Percentiles rank a stretch among this genome's conserved stretches.
phyloP scores from a whole-genome alignment of 495 filamentous ascomycete genomes.

The Penicillium parvum region DNA sequence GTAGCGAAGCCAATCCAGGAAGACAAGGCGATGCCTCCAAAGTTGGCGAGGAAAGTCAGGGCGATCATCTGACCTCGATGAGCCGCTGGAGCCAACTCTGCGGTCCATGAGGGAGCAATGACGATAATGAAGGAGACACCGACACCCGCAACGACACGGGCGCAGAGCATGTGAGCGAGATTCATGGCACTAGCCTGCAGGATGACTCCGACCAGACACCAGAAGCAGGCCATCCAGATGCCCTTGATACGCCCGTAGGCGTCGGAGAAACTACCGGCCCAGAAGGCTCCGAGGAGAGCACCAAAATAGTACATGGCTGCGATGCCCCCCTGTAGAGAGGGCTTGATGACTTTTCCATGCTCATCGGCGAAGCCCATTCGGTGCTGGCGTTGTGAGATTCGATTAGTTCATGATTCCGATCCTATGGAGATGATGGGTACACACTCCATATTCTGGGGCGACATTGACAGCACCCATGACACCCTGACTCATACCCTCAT shows the following conservation, averaged over 20 bases:
- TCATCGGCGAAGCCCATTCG: constrained; percentile 34
- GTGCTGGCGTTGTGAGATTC: constrained; percentile 14
- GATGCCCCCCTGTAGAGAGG: constrained; percentile 52
- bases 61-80: constrained; percentile 8
- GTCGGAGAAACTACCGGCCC: constrained; percentile 47
- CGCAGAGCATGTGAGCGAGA: constrained; percentile 49
- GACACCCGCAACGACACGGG: constrained; percentile 47
- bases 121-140: constrained; percentile 52
- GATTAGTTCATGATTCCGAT: constrained; percentile 3
- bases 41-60: constrained; percentile 46
- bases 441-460: constrained; percentile 43
- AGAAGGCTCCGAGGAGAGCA: constrained; percentile 44
- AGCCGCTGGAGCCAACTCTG: constrained; percentile 3
- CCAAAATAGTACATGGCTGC: constrained; percentile 51
- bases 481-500: constrained; percentile 49
- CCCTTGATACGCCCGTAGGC: constrained; percentile 44
- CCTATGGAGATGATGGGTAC: constrained; percentile 1
- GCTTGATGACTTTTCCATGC: constrained; percentile 38
- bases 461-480: constrained; percentile 59
- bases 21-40: constrained; percentile 49
- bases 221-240: constrained; percentile 39
- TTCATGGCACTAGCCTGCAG: constrained; percentile 45
- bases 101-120: constrained; percentile 46
- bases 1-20: constrained; percentile 54
- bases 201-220: constrained; percentile 39